Percentiles rank a stretch among this genome's conserved stretches.
Conservation (phyloP, 169 alveolate genomes). For the Amoebophrya sp. region DNA sequence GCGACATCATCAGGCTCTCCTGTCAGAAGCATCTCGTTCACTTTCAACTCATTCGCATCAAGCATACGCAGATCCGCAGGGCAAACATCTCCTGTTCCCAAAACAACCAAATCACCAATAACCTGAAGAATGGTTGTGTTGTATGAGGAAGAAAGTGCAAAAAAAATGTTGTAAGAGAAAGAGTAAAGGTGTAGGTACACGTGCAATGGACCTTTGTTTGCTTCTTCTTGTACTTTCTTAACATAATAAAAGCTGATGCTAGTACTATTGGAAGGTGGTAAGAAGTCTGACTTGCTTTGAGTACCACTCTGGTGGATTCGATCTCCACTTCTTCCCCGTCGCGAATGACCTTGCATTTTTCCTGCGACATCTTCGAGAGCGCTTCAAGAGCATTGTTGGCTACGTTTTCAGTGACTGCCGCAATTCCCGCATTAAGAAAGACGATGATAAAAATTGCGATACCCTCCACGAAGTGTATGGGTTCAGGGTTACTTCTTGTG, state of each 20-base stretch:
- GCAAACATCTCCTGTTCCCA: conserved; percentile 80
- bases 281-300: too few relatives aligned
- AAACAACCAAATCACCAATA: conserved; percentile 82
- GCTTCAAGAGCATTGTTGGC: conserved; percentile 65
- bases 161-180: too few relatives aligned
- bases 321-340: conserved; percentile 4
- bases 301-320: background rate
- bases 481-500: background rate
- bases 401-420: conserved; percentile 64
- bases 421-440: conserved; percentile 77
- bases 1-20: conserved; percentile 68
- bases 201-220: too few relatives aligned
- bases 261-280: too few relatives aligned
- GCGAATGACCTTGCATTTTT: background rate
- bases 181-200: too few relatives aligned
- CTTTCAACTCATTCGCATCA: conserved; percentile 78
- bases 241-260: too few relatives aligned
- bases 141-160: too few relatives aligned
- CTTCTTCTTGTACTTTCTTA: too few relatives aligned
- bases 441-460: conserved; percentile 71
- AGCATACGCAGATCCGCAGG: conserved; percentile 84
- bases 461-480: conserved; percentile 66
- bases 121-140: conserved; percentile 79
- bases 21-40: conserved; percentile 87
- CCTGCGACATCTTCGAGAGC: conserved; percentile 30